phyloP scores from a whole-genome alignment of 805 yeast genomes.

The Saccharomycopsis sp. region DNA sequence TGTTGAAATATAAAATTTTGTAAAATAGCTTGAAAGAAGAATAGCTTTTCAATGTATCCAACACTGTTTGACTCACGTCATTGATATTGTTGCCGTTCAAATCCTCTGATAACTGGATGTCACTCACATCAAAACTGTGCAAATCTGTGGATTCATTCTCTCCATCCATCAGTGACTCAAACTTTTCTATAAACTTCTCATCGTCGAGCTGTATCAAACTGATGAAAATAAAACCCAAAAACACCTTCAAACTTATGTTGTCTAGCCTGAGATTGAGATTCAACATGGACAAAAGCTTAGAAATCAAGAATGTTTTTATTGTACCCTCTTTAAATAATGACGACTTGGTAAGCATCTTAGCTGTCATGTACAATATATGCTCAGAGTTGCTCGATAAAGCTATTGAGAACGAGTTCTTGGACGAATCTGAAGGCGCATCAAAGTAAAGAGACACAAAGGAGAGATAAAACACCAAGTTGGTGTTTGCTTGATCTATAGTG shows the following conservation, averaged over 20 bases:
- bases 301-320: slow-evolving; percentile 11
- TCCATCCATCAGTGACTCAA: not conserved
- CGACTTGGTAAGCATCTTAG: slow-evolving; percentile 11
- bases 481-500: slow-evolving; percentile 16
- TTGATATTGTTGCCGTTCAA: slow-evolving; percentile 16
- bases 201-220: slow-evolving; percentile 7
- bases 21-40: slow-evolving; percentile 19
- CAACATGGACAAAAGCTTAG: slow-evolving; percentile 18
- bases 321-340: slow-evolving; percentile 8
- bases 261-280: slow-evolving; percentile 17
- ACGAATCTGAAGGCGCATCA: slow-evolving; percentile 13
- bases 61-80: slow-evolving; percentile 10
- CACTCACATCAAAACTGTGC: slow-evolving; percentile 7
- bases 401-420: slow-evolving; percentile 14
- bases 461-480: slow-evolving; percentile 12
- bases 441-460: slow-evolving; percentile 16
- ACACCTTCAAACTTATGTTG: slow-evolving; percentile 19
- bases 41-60: slow-evolving; percentile 12
- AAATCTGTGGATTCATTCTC: slow-evolving; percentile 1
- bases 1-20: slow-evolving; percentile 20
- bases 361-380: slow-evolving; percentile 14
- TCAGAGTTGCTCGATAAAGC: slow-evolving; percentile 15
- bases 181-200: not conserved
- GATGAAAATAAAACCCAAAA: slow-evolving; percentile 19
- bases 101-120: slow-evolving; percentile 17